A percentile compares a stretch with the other conserved stretches of the same genome.
These are phyloP conservation scores for Stenocarpella maydis DNA, from an alignment of 2,329 filamentous ascomycete species.

Conservation along the genomic window DNA sequence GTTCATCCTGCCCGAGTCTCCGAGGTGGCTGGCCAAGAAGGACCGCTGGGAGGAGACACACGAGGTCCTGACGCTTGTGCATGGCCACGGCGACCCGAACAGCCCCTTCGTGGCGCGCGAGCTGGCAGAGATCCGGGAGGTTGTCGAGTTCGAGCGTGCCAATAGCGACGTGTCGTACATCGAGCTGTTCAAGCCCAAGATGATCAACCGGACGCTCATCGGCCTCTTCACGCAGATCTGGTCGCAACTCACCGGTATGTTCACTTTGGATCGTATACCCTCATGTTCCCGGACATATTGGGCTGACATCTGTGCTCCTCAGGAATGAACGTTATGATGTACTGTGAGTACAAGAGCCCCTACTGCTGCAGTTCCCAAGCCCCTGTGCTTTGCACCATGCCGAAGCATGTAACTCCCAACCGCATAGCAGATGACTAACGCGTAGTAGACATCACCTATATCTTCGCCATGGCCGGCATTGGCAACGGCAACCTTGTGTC, in stretches of 20 bases:
- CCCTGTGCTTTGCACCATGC: no score
- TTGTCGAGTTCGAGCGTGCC: conserved; percentile 75
- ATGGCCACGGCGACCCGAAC: conserved; percentile 70
- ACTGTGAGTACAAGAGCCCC: conserved; percentile 47
- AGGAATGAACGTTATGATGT: conserved; percentile 80
- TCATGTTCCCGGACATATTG: fast-evolving
- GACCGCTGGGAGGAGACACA: conserved; percentile 56
- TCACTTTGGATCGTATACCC: no score
- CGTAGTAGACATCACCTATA: conserved; percentile 64
- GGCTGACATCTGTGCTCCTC: neutral
- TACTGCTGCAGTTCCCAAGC: no score
- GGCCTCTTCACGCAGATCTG: conserved; percentile 79
- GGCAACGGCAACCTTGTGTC: conserved; percentile 67
- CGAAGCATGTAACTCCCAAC: no score
- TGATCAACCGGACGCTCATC: conserved; percentile 77
- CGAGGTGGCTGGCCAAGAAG: conserved; percentile 59
- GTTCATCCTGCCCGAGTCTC: conserved; percentile 56
- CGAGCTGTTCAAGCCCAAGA: conserved; percentile 76
- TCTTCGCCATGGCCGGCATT: conserved; percentile 78
- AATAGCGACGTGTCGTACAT: conserved; percentile 75
- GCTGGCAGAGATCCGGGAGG: conserved; percentile 75
- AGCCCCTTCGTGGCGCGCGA: conserved; percentile 73
- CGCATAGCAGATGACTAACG: no score
- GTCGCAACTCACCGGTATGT: conserved; percentile 68
- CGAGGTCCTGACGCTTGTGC: conserved; percentile 61